Conservation (phyloP, 1,139 yeast genomes). For the Hyphopichia pseudoburtonii region DNA sequence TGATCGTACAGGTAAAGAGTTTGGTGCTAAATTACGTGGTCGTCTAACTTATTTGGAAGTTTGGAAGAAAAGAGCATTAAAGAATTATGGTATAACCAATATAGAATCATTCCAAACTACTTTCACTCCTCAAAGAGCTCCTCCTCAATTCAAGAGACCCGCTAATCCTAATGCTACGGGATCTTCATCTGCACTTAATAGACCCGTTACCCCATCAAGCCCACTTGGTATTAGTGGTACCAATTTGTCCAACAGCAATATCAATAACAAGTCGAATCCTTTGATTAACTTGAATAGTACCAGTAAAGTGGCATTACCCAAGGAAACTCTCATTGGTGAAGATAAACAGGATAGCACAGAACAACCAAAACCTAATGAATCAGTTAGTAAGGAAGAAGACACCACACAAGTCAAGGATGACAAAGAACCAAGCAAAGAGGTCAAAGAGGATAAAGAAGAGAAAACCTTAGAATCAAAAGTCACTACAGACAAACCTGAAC, state of each 20-base stretch:
- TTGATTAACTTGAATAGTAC: conserved; percentile 33
- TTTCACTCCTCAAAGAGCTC: conserved; percentile 35
- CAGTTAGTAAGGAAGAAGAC: conserved; percentile 1
- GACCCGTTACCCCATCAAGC: conserved; percentile 11
- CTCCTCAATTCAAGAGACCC: conserved; percentile 11
- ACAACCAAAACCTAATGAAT: neutral
- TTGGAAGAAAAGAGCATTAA: conserved; percentile 50
- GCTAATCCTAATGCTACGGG: conserved; percentile 7
- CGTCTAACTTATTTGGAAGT: conserved; percentile 51
- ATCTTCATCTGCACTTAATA: conserved; percentile 5
- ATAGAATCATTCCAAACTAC: conserved; percentile 39
- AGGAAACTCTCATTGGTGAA: conserved; percentile 45
- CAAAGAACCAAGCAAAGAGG: neutral
- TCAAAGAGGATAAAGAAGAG: conserved; percentile 6
- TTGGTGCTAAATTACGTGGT: conserved; percentile 33
- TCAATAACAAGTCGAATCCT: neutral
- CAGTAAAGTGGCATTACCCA: conserved; percentile 35
- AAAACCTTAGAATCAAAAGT: conserved; percentile 9
- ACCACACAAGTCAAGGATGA: neutral
- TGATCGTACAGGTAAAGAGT: conserved; percentile 36
- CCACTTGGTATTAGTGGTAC: no score
- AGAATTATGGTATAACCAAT: conserved; percentile 37
- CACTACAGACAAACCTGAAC: no score
- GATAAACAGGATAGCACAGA: conserved; percentile 5
- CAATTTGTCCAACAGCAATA: neutral